Base-by-base conservation (phyloP, 768 basidiomycete genomes). In the Russula lepida region DNA sequence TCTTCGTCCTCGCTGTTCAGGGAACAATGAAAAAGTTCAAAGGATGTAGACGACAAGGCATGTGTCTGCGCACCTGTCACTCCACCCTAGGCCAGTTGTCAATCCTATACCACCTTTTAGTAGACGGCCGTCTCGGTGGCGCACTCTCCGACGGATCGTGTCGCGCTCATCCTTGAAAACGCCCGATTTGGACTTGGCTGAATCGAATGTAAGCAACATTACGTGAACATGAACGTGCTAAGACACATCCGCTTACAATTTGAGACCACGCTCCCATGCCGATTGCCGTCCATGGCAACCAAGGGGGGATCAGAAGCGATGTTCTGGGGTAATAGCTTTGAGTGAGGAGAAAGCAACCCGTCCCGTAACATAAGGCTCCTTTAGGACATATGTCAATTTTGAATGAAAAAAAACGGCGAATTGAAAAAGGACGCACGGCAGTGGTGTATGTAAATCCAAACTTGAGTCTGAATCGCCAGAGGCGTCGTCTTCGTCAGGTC, bases 61-160 rank as follows among this genome's bases (percentile, higher is more conserved):
- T 48, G 19, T 19, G 23, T 27, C 15, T n/a, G 39, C 68, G 43
- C 23, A 75, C 71, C 74, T 74, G 64, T 77, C 76, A 50, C 75
- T 76, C 76, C 76, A 77, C 1, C 76, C 76, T 12, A 77, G 68
- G 1, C 76, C 76, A 12, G 76, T 77, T 8, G 76, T 77, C 25
- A 77, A 68, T 4, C 76, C 76, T 21, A 76, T 69, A 9, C 76
- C 76, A 11, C 71, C 76, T 0, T 71, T 64, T 4, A 77, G 67
- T 4, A 76, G 62, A 44, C 64, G 63, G n/a, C 76, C 76, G 53
- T 76, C 74, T 21, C 76, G 70, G 56, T 77, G 76, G 12, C 76
- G 65, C 15, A 67, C 64, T 11, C 74, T 68, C 12, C 76, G 68
- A 41, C 68, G 62, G 11, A 63, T 64, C 4, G 75, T 76, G 54